Evolutionary conservation across 2,329 filamentous ascomycete genomes (phyloP).

Genomic region (Claviceps pusilla): DNA sequence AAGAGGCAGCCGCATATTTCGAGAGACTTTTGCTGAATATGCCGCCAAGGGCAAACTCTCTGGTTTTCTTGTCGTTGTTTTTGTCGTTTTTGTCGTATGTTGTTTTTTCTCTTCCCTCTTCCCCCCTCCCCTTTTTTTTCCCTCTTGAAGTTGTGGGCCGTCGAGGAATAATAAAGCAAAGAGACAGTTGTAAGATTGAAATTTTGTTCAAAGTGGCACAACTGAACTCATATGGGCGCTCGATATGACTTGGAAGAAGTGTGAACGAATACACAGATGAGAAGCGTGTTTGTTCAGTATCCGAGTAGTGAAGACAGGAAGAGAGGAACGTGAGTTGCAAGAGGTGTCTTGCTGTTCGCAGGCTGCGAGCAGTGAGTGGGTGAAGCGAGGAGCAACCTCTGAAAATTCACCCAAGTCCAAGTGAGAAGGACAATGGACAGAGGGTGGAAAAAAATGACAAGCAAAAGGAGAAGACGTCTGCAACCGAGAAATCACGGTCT

Average conservation of each 20-base stretch:
- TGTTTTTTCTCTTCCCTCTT: neutral
- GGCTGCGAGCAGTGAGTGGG: neutral
- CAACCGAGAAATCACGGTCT: neutral
- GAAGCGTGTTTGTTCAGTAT: neutral
- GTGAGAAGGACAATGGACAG: neutral
- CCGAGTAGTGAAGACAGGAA: neutral
- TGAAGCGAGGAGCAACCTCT: neutral
- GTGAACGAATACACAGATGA: neutral
- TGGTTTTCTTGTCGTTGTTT: no score
- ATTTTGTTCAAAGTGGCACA: neutral
- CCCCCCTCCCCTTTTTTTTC: no score
- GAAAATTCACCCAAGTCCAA: neutral
- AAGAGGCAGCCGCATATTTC: conserved; percentile 3
- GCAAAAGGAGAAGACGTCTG: neutral
- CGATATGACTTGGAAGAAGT: neutral
- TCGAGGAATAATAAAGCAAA: neutral
- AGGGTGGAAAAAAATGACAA: neutral
- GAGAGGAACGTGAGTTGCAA: neutral
- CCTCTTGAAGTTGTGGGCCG: neutral
- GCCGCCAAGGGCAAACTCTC: neutral
- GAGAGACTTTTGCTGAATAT: neutral
- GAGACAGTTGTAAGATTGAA: neutral
- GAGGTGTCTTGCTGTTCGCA: neutral
- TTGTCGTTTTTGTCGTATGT: neutral
- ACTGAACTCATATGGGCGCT: neutral